Evolutionary conservation across 2,329 filamentous ascomycete species (phyloP), one percentile per base, ranked within the genome.

Genomic region (Mariannaea sp.): DNA sequence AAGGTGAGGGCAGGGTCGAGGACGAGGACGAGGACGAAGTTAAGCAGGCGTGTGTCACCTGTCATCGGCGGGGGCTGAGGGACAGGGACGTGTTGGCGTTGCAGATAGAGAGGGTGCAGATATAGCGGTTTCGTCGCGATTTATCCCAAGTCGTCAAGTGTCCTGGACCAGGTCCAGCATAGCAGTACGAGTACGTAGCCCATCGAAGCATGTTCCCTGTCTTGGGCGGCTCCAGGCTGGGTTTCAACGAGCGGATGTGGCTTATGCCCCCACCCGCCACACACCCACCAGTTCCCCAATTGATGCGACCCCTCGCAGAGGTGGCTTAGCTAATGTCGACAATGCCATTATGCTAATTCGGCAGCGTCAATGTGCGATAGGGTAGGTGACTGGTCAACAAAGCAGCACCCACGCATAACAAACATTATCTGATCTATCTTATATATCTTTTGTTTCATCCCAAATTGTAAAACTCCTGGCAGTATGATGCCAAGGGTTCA

Each of bases 81-180:
- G 56, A 55, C 49, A 51, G 57, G 57, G 57, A 60, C 49, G 54
- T 60, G 62, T 49, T 60, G 52, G 29, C 54, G 60, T 52, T 60
- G 56, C 53, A 46, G 58, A 57, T 46, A 16, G 14, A 30, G 51
- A n/a, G n/a, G n/a, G 36, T 49, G 51, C 40, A 36, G 43, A 42
- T 38, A 41, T 27, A 20, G 29, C 22, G 41, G n/a, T 46, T 26
- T 41, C 27, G 46, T 41, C 30, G 17, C 17, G n/a, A 39, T n/a
- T 39, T 39, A 39, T 39, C 36, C 36, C 36, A 39, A 39, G 36
- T 39, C 35, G 12, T 32, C 13, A 32, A 12, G 47, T 36, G 30
- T 49, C 47, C 47, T 49, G 47, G 46, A 36, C 46, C 29, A 49
- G 46, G 36, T 30, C 36, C 40, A 32, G 46, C 46, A 49, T 49